Conservation (phyloP, 2,329 filamentous ascomycete genomes). For the Dactylonectria estremocensis region DNA sequence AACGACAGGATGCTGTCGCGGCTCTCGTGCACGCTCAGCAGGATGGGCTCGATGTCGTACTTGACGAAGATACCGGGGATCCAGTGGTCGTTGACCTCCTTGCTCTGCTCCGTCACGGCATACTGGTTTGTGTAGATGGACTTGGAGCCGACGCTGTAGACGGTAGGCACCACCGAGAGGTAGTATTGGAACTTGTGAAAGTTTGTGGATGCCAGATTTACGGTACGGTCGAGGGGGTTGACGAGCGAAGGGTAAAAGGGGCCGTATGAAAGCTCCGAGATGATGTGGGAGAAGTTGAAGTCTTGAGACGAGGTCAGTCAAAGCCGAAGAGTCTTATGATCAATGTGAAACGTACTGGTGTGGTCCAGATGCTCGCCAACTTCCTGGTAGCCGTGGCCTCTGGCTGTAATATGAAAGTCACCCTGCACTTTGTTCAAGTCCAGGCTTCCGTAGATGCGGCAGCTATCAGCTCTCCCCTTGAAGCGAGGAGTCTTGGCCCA, state of each 20-base stretch:
- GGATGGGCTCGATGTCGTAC: slow-evolving; percentile 97
- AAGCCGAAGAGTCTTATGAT: too few relatives aligned
- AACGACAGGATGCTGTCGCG: slow-evolving; percentile 82
- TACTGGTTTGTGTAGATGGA: slow-evolving; percentile 97
- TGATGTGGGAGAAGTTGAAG: slow-evolving; percentile 98
- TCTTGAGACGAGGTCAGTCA: slow-evolving; percentile 62
- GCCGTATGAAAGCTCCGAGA: slow-evolving; percentile 96
- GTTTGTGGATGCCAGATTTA: slow-evolving; percentile 80
- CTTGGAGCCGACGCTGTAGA: slow-evolving; percentile 81
- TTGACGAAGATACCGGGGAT: slow-evolving; percentile 98
- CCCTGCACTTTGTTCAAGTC: slow-evolving; percentile 98
- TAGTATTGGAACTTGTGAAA: slow-evolving; percentile 99
- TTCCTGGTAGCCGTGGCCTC: slow-evolving; percentile 95
- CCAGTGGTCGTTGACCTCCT: slow-evolving; percentile 75
- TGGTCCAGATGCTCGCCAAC: slow-evolving; percentile 86
- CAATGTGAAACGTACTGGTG: slow-evolving; percentile 68
- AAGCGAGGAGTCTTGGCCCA: slow-evolving; percentile 83
- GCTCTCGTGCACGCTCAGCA: slow-evolving; percentile 87
- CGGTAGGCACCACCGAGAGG: slow-evolving; percentile 92
- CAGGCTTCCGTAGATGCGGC: slow-evolving; percentile 90
- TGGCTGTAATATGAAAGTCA: slow-evolving; percentile 96
- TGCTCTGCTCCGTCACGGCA: slow-evolving; percentile 91
- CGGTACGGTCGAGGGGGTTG: slow-evolving; percentile 94
- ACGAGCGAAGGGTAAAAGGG: slow-evolving; percentile 95
- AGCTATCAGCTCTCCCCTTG: slow-evolving; percentile 76